Evolutionary conservation across 148 eudicot species (phyloP).

Genomic region (Agrostemma githago): DNA sequence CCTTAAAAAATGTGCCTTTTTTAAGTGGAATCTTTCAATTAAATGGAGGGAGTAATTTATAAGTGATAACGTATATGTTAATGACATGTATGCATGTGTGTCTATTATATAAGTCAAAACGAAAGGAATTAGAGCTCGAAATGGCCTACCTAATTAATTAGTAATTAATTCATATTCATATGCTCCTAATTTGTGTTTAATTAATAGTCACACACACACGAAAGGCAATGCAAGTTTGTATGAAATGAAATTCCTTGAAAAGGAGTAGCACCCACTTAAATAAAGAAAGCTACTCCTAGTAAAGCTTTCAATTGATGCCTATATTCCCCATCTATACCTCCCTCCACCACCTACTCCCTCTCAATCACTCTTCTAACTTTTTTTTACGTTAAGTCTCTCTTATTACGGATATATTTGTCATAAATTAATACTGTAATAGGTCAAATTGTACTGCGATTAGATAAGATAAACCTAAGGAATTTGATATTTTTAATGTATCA

Average conservation of each 20-base stretch:
- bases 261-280: neutral
- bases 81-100: neutral
- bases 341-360: neutral
- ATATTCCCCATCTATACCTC: neutral
- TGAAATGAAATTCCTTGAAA: neutral
- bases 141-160: neutral
- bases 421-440: neutral
- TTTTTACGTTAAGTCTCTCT: too few relatives aligned
- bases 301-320: neutral
- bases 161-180: neutral
- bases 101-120: neutral
- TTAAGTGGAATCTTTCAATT: too few relatives aligned
- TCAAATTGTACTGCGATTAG: neutral
- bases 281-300: neutral
- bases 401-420: neutral
- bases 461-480: neutral
- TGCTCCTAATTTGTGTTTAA: neutral
- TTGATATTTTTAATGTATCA: too few relatives aligned
- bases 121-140: neutral
- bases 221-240: neutral
- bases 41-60: too few relatives aligned
- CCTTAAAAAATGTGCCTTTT: too few relatives aligned
- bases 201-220: neutral
- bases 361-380: neutral
- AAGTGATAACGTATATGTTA: neutral